A percentile compares a stretch with the other conserved stretches of the same genome.
phyloP scores from a whole-genome alignment of 805 yeast species.

The Zygotorulaspora sp. region DNA sequence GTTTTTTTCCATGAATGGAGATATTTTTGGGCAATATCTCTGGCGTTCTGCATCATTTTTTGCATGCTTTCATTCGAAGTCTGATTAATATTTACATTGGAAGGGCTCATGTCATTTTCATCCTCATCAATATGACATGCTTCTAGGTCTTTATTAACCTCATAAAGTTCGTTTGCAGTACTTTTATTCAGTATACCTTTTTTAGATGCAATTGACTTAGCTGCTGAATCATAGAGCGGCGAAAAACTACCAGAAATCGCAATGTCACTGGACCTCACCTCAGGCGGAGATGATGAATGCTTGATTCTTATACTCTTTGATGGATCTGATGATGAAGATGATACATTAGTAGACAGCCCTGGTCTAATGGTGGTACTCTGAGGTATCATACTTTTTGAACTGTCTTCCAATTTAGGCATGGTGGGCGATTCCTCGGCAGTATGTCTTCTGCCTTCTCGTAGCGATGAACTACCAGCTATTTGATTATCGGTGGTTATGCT shows the following conservation, averaged over 20 bases:
- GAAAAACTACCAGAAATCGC: conserved; percentile 43
- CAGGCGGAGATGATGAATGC: conserved; percentile 22
- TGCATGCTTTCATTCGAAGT: conserved; percentile 20
- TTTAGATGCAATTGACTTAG: conserved; percentile 24
- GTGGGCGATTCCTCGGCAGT: neutral
- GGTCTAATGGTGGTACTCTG: conserved; percentile 12
- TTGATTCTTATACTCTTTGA: conserved; percentile 13
- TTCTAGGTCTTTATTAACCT: conserved; percentile 13
- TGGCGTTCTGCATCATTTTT: conserved; percentile 25
- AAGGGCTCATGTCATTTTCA: neutral
- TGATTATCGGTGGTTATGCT: neutral
- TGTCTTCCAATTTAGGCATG: neutral
- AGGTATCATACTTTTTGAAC: conserved; percentile 9
- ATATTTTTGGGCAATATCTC: conserved; percentile 23
- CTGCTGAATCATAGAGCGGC: conserved; percentile 26
- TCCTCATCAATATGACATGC: conserved; percentile 14
- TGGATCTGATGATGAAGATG: conserved; percentile 9
- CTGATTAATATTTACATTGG: conserved; percentile 3
- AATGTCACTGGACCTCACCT: conserved; percentile 37
- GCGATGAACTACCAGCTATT: neutral
- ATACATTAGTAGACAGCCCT: conserved; percentile 5
- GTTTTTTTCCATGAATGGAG: conserved; percentile 25
- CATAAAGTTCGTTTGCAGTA: conserved; percentile 9
- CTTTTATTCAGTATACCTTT: conserved; percentile 15
- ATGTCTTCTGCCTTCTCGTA: neutral